Base-by-base conservation (phyloP, 106 monocot species). In the Apostasia ramifera region DNA sequence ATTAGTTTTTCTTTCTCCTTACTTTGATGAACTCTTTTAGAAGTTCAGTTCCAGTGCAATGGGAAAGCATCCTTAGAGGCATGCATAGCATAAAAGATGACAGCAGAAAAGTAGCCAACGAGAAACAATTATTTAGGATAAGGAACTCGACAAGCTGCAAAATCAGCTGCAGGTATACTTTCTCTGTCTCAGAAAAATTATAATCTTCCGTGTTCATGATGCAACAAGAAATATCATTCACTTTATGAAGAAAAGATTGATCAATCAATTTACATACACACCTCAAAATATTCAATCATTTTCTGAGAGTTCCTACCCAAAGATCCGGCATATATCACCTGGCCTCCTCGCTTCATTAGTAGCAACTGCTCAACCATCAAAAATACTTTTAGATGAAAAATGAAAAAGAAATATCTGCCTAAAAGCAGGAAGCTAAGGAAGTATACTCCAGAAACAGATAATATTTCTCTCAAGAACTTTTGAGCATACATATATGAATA, bases 201-300 rank as follows among this genome's bases (percentile, higher is more conserved):
- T 26, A 26, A 26, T 26, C 26, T 26, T 26, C 26, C 26, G 26
- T 26, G 26, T 26, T 26, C 26, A 26, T 26, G 26, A 26, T 26
- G 26, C 26, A 26, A 26, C 26, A 26, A 26, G 26, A 26, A 26
- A 26, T 26, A 26, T 59, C 37, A 59, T 40, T 59, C 59, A 59
- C 8, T 40, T 40, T 59, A 59, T 44, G 42, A 44, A 44, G 12
- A 62, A 62, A 4, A n/a, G 4, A 62, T 62, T 10, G 41, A 42
- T 43, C 10, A 43, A 61, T 61, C 0, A 62, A 1, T 44, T 62
- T 12, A 62, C 48, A 2, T 48, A 15, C 60, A 15, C 41, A 92
- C 92, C 88, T 92, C 85, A 55, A 92, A 92, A 61, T 92, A 92
- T 41, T 83, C 79, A 61, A 92, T 80, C 56, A 92, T 69, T 66